phyloP scores from a whole-genome alignment of 2,329 filamentous ascomycete species.

The Alternaria sp. region DNA sequence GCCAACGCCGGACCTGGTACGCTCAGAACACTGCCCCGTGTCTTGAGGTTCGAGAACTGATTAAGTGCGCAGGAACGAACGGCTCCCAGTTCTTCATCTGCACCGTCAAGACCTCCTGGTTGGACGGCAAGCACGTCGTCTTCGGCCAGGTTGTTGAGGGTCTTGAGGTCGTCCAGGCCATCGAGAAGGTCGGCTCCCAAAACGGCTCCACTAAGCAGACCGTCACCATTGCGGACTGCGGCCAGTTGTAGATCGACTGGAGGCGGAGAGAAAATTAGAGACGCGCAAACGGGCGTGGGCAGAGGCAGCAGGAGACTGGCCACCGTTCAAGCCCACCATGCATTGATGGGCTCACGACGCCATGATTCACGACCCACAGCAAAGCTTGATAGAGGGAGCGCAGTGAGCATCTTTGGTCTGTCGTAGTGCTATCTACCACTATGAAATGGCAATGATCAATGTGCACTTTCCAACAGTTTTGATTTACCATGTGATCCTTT shows the following conservation, averaged over 20 bases:
- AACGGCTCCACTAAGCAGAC: conserved; percentile 28
- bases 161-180: conserved; percentile 32
- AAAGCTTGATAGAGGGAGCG: conserved; percentile 5
- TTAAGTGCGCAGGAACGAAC: conserved; percentile 69
- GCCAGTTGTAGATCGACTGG: conserved; percentile 24
- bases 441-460: conserved; percentile 24
- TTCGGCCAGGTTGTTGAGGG: conserved; percentile 70
- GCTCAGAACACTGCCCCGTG: background rate
- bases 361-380: conserved; percentile 15
- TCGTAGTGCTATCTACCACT: conserved; percentile 20
- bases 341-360: background rate
- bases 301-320: background rate
- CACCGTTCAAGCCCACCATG: background rate
- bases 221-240: conserved; percentile 33
- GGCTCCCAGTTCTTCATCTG: conserved; percentile 98
- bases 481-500: background rate
- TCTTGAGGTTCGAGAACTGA: background rate
- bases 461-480: background rate
- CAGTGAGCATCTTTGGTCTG: conserved; percentile 3
- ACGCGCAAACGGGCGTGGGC: background rate
- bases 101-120: conserved; percentile 84
- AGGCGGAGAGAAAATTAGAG: background rate
- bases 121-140: conserved; percentile 82
- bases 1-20: conserved; percentile 82
- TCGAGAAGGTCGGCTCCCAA: conserved; percentile 32